Percentiles rank a stretch among this genome's conserved stretches.
phyloP scores from a whole-genome alignment of 2,329 filamentous ascomycete genomes.

The Parastagonospora nodorum region DNA sequence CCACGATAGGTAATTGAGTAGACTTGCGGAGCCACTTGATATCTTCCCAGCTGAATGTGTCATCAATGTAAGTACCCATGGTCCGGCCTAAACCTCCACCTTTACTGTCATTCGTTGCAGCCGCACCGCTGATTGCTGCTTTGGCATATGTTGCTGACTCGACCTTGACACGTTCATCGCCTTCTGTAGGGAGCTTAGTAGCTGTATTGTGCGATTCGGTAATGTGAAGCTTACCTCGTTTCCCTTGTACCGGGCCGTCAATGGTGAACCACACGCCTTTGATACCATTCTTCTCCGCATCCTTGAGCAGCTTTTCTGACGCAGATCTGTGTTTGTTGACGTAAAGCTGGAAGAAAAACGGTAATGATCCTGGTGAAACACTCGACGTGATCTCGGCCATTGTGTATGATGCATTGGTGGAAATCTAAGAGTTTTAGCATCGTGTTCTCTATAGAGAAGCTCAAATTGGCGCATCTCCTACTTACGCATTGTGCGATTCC shows the following conservation, averaged over 20 bases:
- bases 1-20: conserved; percentile 41
- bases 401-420: conserved; percentile 33
- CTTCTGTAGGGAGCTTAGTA: conserved; percentile 9
- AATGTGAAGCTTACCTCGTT: conserved; percentile 8
- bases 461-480: not conserved
- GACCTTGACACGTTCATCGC: conserved; percentile 37
- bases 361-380: conserved; percentile 1
- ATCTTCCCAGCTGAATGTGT: conserved; percentile 36
- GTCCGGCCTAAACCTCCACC: conserved; percentile 62
- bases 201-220: not conserved
- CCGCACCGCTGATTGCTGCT: conserved; percentile 51
- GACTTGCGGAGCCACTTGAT: conserved; percentile 44
- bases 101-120: conserved; percentile 57
- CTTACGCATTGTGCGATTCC: conserved; percentile 38
- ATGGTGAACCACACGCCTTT: conserved; percentile 29
- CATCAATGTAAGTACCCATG: conserved; percentile 60
- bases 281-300: conserved; percentile 16
- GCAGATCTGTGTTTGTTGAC: conserved; percentile 23
- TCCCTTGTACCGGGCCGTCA: conserved; percentile 30
- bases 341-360: conserved; percentile 36
- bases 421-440: conserved; percentile 6
- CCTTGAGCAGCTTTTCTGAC: conserved; percentile 20
- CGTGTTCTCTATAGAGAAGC: not conserved
- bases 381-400: conserved; percentile 25
- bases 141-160: conserved; percentile 39